phyloP scores from a whole-genome alignment of 768 basidiomycete genomes.

The Austroboletus eburneus region DNA sequence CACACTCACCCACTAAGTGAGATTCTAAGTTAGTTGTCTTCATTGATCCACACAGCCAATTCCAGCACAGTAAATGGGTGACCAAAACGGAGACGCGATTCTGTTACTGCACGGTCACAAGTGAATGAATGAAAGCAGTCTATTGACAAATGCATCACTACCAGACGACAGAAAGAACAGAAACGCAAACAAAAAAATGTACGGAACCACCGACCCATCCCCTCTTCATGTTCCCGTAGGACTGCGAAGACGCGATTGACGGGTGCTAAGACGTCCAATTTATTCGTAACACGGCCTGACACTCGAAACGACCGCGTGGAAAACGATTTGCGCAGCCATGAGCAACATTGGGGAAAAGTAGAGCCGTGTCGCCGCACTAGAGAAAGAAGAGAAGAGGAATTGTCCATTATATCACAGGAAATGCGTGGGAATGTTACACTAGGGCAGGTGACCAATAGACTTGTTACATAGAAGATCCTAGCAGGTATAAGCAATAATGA shows the following conservation, averaged over 20 bases:
- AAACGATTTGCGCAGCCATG: slow-evolving; percentile 58
- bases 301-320: slow-evolving; percentile 80
- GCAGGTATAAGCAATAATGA: too few relatives aligned
- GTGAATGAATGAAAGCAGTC: too few relatives aligned
- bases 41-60: too few relatives aligned
- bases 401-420: neutral
- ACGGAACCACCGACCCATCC: slow-evolving; percentile 77
- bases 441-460: slow-evolving; percentile 12
- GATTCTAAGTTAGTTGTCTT: too few relatives aligned
- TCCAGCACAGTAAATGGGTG: too few relatives aligned
- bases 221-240: slow-evolving; percentile 37
- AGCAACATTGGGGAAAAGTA: slow-evolving; percentile 86
- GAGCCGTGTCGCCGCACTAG: slow-evolving; percentile 84
- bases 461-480: too few relatives aligned
- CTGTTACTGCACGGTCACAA: too few relatives aligned
- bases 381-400: slow-evolving; percentile 26
- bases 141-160: too few relatives aligned
- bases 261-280: slow-evolving; percentile 83
- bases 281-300: slow-evolving; percentile 79
- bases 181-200: slow-evolving; percentile 20
- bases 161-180: too few relatives aligned
- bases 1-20: too few relatives aligned
- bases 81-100: too few relatives aligned
- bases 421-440: slow-evolving; percentile 16
- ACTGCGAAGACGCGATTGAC: slow-evolving; percentile 43